Conservation (phyloP, 441 rosid species). For the Kokia cookei region DNA sequence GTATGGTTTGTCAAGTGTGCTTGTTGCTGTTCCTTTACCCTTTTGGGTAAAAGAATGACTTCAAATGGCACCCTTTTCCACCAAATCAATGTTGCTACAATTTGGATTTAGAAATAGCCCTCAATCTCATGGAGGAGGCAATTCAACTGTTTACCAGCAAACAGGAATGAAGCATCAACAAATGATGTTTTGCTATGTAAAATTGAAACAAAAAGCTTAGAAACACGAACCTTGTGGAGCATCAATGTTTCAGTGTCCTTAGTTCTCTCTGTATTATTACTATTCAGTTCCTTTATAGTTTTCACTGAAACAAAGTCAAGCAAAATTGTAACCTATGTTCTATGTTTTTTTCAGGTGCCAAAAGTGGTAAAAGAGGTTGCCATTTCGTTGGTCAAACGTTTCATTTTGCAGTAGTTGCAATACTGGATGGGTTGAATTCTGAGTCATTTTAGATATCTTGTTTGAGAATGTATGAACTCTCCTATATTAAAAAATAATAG, state of each 20-base stretch:
- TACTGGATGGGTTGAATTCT: background rate
- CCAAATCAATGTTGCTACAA: background rate
- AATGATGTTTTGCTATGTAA: background rate
- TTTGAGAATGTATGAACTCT: slow-evolving; percentile 3
- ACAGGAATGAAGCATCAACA: background rate
- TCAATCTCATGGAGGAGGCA: background rate
- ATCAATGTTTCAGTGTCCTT: background rate
- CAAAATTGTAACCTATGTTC: background rate
- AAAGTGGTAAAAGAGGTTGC: background rate
- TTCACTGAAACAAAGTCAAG: background rate
- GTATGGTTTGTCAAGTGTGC: no score
- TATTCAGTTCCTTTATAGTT: background rate
- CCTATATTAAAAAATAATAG: background rate
- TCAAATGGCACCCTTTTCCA: background rate
- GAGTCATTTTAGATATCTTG: background rate
- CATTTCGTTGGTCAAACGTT: background rate
- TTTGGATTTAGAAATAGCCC: background rate
- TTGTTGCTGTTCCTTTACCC: no score
- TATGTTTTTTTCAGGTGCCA: background rate
- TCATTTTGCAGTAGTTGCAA: background rate
- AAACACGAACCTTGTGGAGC: background rate
- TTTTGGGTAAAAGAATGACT: no score
- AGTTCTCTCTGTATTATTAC: background rate
- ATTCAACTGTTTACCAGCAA: background rate
- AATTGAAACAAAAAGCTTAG: background rate